Percentiles rank a stretch among this genome's conserved stretches.
Conservation (phyloP, 345 rosid genomes). For the Kernera saxatilis region DNA sequence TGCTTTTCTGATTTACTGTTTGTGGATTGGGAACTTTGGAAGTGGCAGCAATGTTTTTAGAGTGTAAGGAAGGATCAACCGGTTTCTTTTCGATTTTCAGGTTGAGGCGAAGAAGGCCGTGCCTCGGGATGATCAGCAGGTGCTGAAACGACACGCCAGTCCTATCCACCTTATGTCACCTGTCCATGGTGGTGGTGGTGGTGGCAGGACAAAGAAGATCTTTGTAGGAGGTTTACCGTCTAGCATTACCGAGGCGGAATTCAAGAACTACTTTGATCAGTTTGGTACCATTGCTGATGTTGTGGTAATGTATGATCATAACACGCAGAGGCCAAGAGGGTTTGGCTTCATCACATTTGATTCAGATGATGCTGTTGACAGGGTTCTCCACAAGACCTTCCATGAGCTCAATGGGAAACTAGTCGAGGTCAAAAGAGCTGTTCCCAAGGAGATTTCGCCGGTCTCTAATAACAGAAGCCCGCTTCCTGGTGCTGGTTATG, state of each 20-base stretch:
- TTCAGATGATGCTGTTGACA: conserved; percentile 82
- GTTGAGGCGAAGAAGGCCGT: conserved; percentile 98
- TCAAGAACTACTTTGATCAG: conserved; percentile 78
- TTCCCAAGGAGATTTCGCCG: conserved; percentile 76
- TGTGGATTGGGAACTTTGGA: background rate
- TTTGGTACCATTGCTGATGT: conserved; percentile 79
- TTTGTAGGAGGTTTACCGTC: conserved; percentile 91
- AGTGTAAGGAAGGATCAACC: background rate
- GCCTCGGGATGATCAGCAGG: conserved; percentile 78
- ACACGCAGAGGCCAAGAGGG: conserved; percentile 96
- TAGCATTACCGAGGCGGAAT: conserved; percentile 56
- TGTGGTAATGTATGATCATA: conserved; percentile 96
- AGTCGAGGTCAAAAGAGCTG: conserved; percentile 97
- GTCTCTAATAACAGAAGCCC: conserved; percentile 57
- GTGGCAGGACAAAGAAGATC: conserved; percentile 67
- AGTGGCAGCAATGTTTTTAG: background rate
- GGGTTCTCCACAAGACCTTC: conserved; percentile 75
- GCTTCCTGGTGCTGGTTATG: conserved; percentile 32
- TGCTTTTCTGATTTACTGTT: background rate
- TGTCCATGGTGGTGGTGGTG: conserved; percentile 37
- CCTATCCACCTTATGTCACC: conserved; percentile 38
- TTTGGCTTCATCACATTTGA: conserved; percentile 95
- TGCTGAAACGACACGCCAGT: conserved; percentile 43
- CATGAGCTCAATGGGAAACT: conserved; percentile 94
- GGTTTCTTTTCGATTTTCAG: conserved; percentile 26